These are phyloP conservation scores for Lactifluus piperatus DNA, from an alignment of 768 basidiomycete genomes.

Conservation along the genomic window DNA sequence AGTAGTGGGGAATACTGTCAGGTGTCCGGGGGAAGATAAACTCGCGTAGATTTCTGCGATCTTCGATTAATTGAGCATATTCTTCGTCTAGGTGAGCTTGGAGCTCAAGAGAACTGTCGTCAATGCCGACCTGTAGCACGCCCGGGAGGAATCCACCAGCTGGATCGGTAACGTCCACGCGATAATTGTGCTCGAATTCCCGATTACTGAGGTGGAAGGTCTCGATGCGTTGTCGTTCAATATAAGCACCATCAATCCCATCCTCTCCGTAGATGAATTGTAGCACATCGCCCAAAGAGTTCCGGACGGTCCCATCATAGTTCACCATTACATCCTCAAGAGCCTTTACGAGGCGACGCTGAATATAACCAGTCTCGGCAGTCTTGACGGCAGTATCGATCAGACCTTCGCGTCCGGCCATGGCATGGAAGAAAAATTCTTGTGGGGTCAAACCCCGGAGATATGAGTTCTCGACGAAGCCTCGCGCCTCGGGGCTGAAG, in stretches of 20 bases:
- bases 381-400: constrained; percentile 99
- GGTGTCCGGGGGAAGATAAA: constrained; percentile 79
- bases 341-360: constrained; percentile 95
- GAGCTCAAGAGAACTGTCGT: constrained; percentile 73
- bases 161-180: constrained; percentile 89
- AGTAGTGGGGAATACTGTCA: constrained; percentile 65
- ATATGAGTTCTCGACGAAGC: constrained; percentile 99
- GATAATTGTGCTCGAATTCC: constrained; percentile 85
- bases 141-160: constrained; percentile 71
- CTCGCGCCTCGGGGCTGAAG: constrained; percentile 94
- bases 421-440: constrained; percentile 99
- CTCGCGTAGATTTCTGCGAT: constrained; percentile 68
- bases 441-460: constrained; percentile 93
- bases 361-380: constrained; percentile 98
- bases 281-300: constrained; percentile 91
- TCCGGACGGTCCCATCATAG: constrained; percentile 96
- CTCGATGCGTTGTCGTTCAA: constrained; percentile 92
- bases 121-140: constrained; percentile 79
- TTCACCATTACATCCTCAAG: constrained; percentile 96
- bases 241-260: constrained; percentile 97
- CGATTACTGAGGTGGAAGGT: constrained; percentile 74
- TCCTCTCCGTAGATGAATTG: constrained; percentile 98
- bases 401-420: constrained; percentile 98
- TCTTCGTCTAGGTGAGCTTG: constrained; percentile 82
- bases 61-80: constrained; percentile 52